Evolutionary conservation across 2,329 filamentous ascomycete genomes (phyloP).

Genomic region (Colletotrichum tamarilloi): DNA sequence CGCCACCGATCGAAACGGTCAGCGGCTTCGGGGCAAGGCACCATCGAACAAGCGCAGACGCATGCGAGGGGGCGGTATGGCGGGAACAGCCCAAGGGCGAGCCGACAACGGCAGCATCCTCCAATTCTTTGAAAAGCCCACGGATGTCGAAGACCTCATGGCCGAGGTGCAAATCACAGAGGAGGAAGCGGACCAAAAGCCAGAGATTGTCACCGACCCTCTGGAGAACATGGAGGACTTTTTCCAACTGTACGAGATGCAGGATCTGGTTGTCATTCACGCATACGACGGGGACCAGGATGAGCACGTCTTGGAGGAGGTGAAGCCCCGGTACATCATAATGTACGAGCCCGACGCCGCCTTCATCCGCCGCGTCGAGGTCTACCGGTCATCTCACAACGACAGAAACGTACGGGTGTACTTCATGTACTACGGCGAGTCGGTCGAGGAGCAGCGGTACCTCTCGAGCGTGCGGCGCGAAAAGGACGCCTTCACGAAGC

Average conservation of each 20-base stretch:
- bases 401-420: slow-evolving; percentile 92
- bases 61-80: slow-evolving; percentile 79
- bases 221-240: slow-evolving; percentile 92
- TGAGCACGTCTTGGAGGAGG: slow-evolving; percentile 94
- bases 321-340: slow-evolving; percentile 92
- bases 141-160: slow-evolving; percentile 84
- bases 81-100: slow-evolving; percentile 68
- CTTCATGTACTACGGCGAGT: slow-evolving; percentile 95
- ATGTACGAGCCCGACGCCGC: slow-evolving; percentile 98
- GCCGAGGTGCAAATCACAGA: slow-evolving; percentile 86
- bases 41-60: slow-evolving; percentile 89
- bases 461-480: slow-evolving; percentile 90
- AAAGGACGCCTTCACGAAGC: slow-evolving; percentile 93
- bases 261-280: slow-evolving; percentile 88
- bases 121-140: slow-evolving; percentile 83
- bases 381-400: slow-evolving; percentile 94
- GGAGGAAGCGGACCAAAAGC: slow-evolving; percentile 79
- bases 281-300: slow-evolving; percentile 96
- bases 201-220: slow-evolving; percentile 79
- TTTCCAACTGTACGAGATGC: slow-evolving; percentile 91
- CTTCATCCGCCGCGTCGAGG: slow-evolving; percentile 93
- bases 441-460: slow-evolving; percentile 95
- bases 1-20: slow-evolving; percentile 66
- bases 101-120: slow-evolving; percentile 79
- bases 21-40: slow-evolving; percentile 68